Percentiles rank a stretch among this genome's conserved stretches.
These are phyloP conservation scores for Phytophthora cactorum DNA, from an alignment of 352 stramenopile species.

Conservation along the genomic window DNA sequence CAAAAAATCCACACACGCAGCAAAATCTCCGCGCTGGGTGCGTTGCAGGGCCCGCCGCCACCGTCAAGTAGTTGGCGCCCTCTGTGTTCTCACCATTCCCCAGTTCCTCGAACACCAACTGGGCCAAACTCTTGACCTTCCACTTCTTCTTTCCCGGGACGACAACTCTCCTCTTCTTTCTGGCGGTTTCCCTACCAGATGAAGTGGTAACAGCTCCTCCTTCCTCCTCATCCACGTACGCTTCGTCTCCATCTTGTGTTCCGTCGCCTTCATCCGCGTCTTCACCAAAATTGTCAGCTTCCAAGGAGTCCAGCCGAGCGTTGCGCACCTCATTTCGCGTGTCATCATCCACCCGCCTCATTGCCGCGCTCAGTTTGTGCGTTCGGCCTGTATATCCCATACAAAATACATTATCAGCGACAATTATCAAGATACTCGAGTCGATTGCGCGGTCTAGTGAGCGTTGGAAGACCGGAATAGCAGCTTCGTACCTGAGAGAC, in stretches of 20 bases:
- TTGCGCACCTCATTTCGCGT: conserved; percentile 86
- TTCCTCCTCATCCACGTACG: conserved; percentile 78
- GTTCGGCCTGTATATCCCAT: conserved; percentile 54
- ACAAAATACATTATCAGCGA: conserved; percentile 16
- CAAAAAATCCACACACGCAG: conserved; percentile 86
- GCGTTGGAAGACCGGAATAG: conserved; percentile 1
- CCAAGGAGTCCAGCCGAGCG: conserved; percentile 85
- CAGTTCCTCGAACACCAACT: conserved; percentile 89
- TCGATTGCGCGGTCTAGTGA: conserved; percentile 8
- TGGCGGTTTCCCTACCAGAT: conserved; percentile 17
- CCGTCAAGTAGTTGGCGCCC: conserved; percentile 75
- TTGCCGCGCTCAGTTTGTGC: conserved; percentile 81
- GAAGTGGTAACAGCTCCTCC: conserved; percentile 8
- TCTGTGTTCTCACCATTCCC: conserved; percentile 27
- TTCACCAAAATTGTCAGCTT: conserved; percentile 90
- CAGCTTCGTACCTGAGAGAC: conserved; percentile 54
- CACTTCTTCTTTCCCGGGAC: conserved; percentile 44
- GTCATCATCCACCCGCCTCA: conserved; percentile 84
- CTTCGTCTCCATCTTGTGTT: conserved; percentile 44
- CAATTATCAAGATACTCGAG: conserved; percentile 2
- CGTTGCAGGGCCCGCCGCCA: conserved; percentile 61
- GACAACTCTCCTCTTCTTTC: conserved; percentile 49
- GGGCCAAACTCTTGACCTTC: conserved; percentile 90
- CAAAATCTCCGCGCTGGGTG: conserved; percentile 84
- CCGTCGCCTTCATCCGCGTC: conserved; percentile 63